Evolutionary conservation across 2,329 filamentous ascomycete genomes (phyloP).

Genomic region (Didymella glomerata): DNA sequence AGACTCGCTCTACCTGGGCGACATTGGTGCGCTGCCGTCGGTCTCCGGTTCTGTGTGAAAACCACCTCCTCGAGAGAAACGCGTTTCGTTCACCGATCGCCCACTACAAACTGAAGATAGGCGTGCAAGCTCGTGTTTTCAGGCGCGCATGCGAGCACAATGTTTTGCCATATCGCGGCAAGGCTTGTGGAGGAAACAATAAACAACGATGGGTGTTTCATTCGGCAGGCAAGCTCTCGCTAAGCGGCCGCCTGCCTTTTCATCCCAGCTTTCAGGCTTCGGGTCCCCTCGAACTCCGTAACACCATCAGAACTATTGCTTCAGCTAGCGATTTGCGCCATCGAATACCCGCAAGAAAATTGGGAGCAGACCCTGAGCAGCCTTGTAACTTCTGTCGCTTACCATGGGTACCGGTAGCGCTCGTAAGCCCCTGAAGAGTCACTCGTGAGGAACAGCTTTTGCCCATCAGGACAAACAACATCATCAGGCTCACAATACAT

Average conservation of each 20-base stretch:
- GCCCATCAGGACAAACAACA: too few species aligned
- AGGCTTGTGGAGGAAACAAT: not conserved
- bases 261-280: not conserved
- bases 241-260: slow-evolving; percentile 2
- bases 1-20: not conserved
- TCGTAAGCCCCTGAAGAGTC: slow-evolving; percentile 3
- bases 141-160: not conserved
- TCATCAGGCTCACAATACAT: not conserved
- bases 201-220: slow-evolving; percentile 11
- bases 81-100: too few species aligned
- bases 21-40: not conserved
- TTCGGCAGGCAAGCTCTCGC: slow-evolving; percentile 2
- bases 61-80: not conserved
- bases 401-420: not conserved
- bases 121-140: not conserved
- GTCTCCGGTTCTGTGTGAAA: not conserved
- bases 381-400: slow-evolving; percentile 15
- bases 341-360: slow-evolving; percentile 4
- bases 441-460: not conserved
- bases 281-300: slow-evolving; percentile 9
- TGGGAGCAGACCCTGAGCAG: slow-evolving; percentile 3
- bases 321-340: slow-evolving; percentile 12
- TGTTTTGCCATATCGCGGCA: not conserved
- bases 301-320: slow-evolving; percentile 16
- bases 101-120: too few species aligned